A percentile compares a stretch with the other conserved stretches of the same genome.
phyloP scores from a whole-genome alignment of 768 basidiomycete species.

The Russula compacta region DNA sequence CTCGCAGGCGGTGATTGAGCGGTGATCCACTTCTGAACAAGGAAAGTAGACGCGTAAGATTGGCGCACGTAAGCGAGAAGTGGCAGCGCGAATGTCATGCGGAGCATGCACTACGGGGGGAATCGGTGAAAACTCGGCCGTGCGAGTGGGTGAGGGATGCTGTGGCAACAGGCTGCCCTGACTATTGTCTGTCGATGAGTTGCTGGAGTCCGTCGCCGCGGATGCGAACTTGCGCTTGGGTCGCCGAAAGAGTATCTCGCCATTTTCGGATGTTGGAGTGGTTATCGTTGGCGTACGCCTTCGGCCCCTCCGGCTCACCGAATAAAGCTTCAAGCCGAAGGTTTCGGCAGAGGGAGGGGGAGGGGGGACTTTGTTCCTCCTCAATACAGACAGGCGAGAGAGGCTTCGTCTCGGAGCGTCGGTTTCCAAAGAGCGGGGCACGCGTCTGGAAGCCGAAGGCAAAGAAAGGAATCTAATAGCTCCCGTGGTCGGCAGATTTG shows the following conservation, averaged over 20 bases:
- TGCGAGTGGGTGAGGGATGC: not conserved
- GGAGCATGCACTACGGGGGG: constrained; percentile 26
- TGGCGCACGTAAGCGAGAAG: constrained; percentile 57
- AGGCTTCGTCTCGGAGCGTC: constrained; percentile 11
- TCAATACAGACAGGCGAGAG: constrained; percentile 32
- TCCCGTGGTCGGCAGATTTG: not conserved
- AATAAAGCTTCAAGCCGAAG: constrained; percentile 37
- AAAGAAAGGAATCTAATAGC: not conserved
- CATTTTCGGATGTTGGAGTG: constrained; percentile 2
- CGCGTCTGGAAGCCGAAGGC: not conserved
- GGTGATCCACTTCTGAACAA: constrained; percentile 43
- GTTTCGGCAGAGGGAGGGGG: constrained; percentile 44
- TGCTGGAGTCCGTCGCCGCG: constrained; percentile 8
- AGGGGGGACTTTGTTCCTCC: constrained; percentile 24
- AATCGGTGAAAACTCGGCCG: constrained; percentile 20
- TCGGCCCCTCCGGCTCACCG: constrained; percentile 41
- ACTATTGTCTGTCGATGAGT: constrained; percentile 15
- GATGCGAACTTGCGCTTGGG: not conserved
- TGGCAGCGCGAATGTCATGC: constrained; percentile 57
- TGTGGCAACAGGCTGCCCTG: constrained; percentile 22
- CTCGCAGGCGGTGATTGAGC: constrained; percentile 49
- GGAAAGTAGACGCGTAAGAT: constrained; percentile 70
- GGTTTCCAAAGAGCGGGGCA: not conserved
- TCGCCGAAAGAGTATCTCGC: not conserved
- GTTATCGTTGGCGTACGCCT: constrained; percentile 5